A percentile compares a stretch with the other conserved stretches of the same genome.
Evolutionary conservation across 1,284 basidiomycete genomes (phyloP).

Genomic region (Apiotrichum montevideense): DNA sequence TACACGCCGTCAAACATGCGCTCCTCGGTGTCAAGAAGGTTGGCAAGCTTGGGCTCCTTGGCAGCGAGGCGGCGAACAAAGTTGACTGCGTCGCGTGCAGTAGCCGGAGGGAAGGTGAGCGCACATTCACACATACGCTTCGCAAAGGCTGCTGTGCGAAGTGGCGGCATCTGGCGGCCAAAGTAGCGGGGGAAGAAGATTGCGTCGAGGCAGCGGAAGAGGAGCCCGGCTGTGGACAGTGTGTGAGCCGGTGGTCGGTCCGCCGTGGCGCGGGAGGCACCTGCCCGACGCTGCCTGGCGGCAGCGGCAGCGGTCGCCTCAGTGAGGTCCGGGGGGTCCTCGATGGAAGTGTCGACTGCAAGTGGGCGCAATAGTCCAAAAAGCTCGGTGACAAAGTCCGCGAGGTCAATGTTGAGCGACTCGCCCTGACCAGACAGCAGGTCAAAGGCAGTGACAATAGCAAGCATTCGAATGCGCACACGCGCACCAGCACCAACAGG

Average conservation of each 20-base stretch:
- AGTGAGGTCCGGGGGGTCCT: conserved; percentile 44
- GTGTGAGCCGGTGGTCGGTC: conserved; percentile 26
- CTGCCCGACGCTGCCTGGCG: conserved; percentile 10
- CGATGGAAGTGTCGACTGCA: conserved; percentile 49
- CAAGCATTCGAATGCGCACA: conserved; percentile 66
- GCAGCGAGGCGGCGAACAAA: conserved; percentile 67
- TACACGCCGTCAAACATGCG: conserved; percentile 73
- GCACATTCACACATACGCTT: conserved; percentile 78
- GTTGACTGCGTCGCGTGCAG: conserved; percentile 61
- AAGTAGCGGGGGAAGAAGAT: conserved; percentile 65
- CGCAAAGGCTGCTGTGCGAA: conserved; percentile 80
- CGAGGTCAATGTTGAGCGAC: conserved; percentile 89
- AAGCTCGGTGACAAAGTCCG: conserved; percentile 68
- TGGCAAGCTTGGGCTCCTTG: conserved; percentile 73
- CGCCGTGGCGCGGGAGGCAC: conserved; percentile 3
- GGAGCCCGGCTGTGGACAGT: conserved; percentile 54
- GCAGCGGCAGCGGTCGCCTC: conserved; percentile 21
- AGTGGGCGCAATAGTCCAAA: conserved; percentile 51
- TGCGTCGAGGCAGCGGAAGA: conserved; percentile 77
- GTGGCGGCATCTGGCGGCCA: conserved; percentile 57
- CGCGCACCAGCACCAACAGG: conserved; percentile 38
- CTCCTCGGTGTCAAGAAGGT: conserved; percentile 79
- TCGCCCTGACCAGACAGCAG: conserved; percentile 96
- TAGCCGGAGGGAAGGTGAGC: conserved; percentile 68
- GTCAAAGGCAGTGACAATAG: conserved; percentile 93